Conservation (phyloP, 352 stramenopile genomes). For the Elongisporangium undulatum region DNA sequence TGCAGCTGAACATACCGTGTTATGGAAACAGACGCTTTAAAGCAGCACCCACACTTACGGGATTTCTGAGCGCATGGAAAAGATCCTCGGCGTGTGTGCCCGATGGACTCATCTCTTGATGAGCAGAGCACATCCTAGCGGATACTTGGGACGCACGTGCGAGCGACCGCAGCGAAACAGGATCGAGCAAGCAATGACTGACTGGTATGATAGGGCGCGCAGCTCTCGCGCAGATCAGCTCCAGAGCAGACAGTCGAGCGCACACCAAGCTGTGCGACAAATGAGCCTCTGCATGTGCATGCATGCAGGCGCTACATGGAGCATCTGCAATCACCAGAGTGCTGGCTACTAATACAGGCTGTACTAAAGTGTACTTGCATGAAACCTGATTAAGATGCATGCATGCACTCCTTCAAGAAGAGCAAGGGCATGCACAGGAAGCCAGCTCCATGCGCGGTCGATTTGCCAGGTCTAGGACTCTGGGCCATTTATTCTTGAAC, state of each 20-base stretch:
- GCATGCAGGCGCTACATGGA: background rate
- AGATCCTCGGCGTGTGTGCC: background rate
- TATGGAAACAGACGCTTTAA: background rate
- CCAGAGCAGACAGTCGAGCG: background rate
- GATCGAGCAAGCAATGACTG: background rate
- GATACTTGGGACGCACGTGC: background rate
- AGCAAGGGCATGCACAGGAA: too few species aligned
- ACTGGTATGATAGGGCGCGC: background rate
- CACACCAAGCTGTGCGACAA: background rate
- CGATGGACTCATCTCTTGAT: background rate
- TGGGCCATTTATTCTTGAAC: too few species aligned
- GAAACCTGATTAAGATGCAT: background rate
- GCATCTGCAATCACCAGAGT: too few species aligned
- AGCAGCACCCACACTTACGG: background rate
- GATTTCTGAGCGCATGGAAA: background rate
- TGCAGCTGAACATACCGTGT: background rate
- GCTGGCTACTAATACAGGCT: too few species aligned
- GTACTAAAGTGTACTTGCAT: too few species aligned
- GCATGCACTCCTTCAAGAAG: background rate
- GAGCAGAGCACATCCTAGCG: background rate
- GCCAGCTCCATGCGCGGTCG: background rate
- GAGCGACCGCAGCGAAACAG: background rate
- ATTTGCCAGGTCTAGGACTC: background rate
- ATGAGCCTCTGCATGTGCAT: background rate
- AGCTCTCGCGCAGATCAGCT: background rate